Conservation (phyloP, 2,329 filamentous ascomycete genomes). For the Penicillium sp. region DNA sequence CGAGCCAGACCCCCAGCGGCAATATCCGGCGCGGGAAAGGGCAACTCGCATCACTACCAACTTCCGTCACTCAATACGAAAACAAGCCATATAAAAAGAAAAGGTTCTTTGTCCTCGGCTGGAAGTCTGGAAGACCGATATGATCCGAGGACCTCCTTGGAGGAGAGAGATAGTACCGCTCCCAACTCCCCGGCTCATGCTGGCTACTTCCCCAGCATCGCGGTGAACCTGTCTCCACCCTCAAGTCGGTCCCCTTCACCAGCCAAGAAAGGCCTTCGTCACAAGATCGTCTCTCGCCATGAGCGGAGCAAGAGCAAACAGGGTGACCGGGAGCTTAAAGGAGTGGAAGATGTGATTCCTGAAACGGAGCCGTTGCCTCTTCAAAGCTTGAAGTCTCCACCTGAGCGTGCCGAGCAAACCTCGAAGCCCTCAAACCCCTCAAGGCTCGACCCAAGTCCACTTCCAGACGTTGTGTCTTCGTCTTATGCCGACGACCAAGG, state of each 20-base stretch:
- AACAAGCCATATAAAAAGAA: conserved; percentile 44
- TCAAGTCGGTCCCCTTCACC: conserved; percentile 63
- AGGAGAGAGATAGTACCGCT: conserved; percentile 45
- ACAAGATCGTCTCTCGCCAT: conserved; percentile 40
- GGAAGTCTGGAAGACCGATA: conserved; percentile 37
- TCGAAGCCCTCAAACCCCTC: conserved; percentile 18
- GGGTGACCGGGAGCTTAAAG: conserved; percentile 36
- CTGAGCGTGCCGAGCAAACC: conserved; percentile 14
- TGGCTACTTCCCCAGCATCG: conserved; percentile 55
- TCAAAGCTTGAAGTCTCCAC: conserved; percentile 10
- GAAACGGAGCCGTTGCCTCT: conserved; percentile 19
- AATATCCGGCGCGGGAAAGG: conserved; percentile 1
- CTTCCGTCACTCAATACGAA: conserved; percentile 8
- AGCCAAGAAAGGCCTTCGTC: conserved; percentile 51
- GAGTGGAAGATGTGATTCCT: conserved; percentile 18
- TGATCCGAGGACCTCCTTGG: conserved; percentile 37
- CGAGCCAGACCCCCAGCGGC: conserved; percentile 9
- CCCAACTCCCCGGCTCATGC: conserved; percentile 37
- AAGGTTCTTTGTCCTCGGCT: conserved; percentile 52
- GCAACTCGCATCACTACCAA: conserved; percentile 3
- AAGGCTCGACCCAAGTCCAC: conserved; percentile 27
- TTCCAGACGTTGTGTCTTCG: conserved; percentile 26
- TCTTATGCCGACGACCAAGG: conserved; percentile 23
- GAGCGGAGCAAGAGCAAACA: conserved; percentile 38
- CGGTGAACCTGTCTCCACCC: conserved; percentile 59